Evolutionary conservation across 176 grass and related monocot genomes (phyloP), one percentile per base, ranked within the genome.

Genomic region (Triticum aestivum): DNA sequence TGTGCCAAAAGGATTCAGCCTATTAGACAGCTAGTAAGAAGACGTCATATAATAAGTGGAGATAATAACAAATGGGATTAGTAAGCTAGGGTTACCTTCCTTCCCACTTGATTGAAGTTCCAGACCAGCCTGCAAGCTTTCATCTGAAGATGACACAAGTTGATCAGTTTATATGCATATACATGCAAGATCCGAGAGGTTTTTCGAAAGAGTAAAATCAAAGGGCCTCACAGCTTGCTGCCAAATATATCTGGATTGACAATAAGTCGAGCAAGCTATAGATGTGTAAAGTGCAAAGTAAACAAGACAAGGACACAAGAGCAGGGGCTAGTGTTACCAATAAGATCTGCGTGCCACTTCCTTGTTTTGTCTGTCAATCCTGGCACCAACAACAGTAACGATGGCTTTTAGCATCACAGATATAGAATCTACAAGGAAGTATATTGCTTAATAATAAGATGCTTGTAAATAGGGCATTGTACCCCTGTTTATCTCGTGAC

Each of bases 81-180:
- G 0, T 71, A n/a, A 71, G 34, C 4, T 3, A 71, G 8, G 70
- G 70, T 26, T 73, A 73, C 70, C 38, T 24, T 45, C 24, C 11
- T 73, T 26, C n/a, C 39, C 70, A 73, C 39, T 73, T 73, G 70
- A 73, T 4, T 73, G 70, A 73, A 45, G 72, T 75, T 75, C 13
- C 39, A 75, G 41, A 75, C 72, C 72, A 75, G 42, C 72, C 9
- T 75, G 72, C 45, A 49, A 75, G 15, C 72, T 49, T 75, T 75
- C 41, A 75, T 75, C 72, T 75, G 42, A 49, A 75, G 41, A 41
- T 74, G 69, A 73, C 12, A 49, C 23, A 49, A 29, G 41, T 49
- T 74, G 5, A 29, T 49, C 42, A 29, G 72, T 47, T 49, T 45
- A 17, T 18, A 51, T 75, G 8, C 21, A 73, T 30, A 12, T 13